These are phyloP conservation scores for Metroxylon sagu DNA, from an alignment of 176 grass and related monocot species.

Conservation along the genomic window DNA sequence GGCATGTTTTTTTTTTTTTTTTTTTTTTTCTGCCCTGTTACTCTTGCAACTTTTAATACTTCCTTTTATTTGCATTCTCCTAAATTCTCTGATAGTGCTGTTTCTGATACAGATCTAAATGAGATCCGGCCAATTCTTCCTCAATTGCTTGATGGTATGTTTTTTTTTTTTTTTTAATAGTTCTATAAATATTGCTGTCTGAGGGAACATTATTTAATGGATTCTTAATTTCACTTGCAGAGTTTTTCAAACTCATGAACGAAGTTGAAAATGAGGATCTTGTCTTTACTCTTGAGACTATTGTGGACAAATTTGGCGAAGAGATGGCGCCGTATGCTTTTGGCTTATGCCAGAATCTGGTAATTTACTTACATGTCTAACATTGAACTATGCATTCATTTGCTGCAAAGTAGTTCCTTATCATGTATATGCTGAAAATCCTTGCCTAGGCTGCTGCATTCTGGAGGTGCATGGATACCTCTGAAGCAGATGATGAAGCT, in stretches of 20 bases:
- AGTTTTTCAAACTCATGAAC: slow-evolving; percentile 90
- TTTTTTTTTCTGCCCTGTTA: neutral
- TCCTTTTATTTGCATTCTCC: neutral
- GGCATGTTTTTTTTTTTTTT: slow-evolving; percentile 25
- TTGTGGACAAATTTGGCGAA: slow-evolving; percentile 95
- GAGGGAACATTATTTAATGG: neutral
- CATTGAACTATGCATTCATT: neutral
- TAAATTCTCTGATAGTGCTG: neutral
- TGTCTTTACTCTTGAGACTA: slow-evolving; percentile 84
- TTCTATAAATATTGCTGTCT: neutral
- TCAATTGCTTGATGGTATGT: slow-evolving; percentile 89
- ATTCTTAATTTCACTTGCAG: slow-evolving; percentile 25
- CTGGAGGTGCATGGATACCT: slow-evolving; percentile 79
- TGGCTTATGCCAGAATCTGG: slow-evolving; percentile 86
- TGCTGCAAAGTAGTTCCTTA: no score
- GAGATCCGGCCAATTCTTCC: slow-evolving; percentile 79
- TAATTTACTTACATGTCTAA: slow-evolving; percentile 12
- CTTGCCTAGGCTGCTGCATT: slow-evolving; percentile 61
- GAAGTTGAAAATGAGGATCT: slow-evolving; percentile 93
- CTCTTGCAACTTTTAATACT: neutral
- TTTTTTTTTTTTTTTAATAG: neutral
- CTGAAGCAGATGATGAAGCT: slow-evolving; percentile 75
- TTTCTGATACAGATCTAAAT: slow-evolving; percentile 53
- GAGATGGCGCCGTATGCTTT: slow-evolving; percentile 93
- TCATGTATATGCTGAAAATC: no score